Evolutionary conservation across 140 eudicot genomes (phyloP), one percentile per base, ranked within the genome.

Genomic region (Ambrosia hybrid): DNA sequence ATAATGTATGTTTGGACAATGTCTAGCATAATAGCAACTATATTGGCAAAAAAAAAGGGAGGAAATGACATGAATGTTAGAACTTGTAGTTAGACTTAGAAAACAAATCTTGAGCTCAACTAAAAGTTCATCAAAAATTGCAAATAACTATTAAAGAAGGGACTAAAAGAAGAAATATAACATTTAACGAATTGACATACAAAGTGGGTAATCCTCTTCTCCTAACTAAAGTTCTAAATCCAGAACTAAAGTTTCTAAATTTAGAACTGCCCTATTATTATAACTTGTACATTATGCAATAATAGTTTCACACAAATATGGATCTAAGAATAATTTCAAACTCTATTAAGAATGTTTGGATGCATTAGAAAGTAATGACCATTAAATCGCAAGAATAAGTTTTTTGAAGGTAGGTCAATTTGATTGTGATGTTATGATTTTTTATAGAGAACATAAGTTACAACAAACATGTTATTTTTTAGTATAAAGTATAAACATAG

Each of bases 171-270:
- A 12, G 9, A 60, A 33, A 5, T 9, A 36, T 21, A 21, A 21
- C 26, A 60, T 60, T 60, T 34, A 11, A 60, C 17, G 0, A 33
- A 33, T 59, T 30, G 45, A 59, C 65, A 33, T 30, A 59, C 7
- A 10, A 59, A 14, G 41, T 10, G 45, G 66, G 66, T 60, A 34
- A 60, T 34, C 66, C 17, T 60, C 67, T 61, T 61, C 46, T 61
- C 48, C 48, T 21, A 58, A 58, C 65, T 26, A 9, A 9, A 4
- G 41, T 58, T 58, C 3, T 5, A 56, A 56, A 58, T 58, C 1
- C 65, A 26, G 8, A 58, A 58, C 65, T 26, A 30, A 58, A 30
- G n/a, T 58, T 58, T 26, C 67, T 61, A 61, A 34, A 61, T 34
- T 13, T 13, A 34, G 21, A 4, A 36, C 4, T 34, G 4, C 4